phyloP scores from a whole-genome alignment of 2,329 filamentous ascomycete species.

The Neophaeococcomyces aloes region DNA sequence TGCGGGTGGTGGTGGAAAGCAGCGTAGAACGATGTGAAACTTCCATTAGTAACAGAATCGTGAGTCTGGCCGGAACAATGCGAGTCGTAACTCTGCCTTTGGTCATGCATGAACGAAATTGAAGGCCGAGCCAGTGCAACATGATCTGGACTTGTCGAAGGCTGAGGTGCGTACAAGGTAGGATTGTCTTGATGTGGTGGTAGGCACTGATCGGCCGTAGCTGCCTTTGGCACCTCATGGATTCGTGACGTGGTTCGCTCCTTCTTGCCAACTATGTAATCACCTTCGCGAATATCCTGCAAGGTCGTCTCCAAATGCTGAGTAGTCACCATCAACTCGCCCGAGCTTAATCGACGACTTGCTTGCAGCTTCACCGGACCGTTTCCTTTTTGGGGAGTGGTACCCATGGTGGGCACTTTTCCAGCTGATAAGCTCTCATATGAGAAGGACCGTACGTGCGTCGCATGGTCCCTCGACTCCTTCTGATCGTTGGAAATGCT shows the following conservation, averaged over 20 bases:
- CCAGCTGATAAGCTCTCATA: conserved; percentile 17
- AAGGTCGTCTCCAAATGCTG: conserved; percentile 20
- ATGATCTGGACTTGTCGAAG: neutral
- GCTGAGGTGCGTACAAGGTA: neutral
- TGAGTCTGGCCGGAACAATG: neutral
- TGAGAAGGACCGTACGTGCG: conserved; percentile 12
- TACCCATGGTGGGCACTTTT: conserved; percentile 16
- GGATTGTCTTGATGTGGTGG: neutral
- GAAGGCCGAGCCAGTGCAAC: neutral
- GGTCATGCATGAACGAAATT: neutral
- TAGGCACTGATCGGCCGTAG: neutral
- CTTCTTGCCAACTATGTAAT: conserved; percentile 20
- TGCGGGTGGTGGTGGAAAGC: neutral
- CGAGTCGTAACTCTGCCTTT: conserved; percentile 2
- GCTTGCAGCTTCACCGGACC: conserved; percentile 21
- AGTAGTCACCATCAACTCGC: conserved; percentile 18
- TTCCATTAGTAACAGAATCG: neutral
- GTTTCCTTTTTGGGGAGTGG: conserved; percentile 20
- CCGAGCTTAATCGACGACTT: conserved; percentile 21
- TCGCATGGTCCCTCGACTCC: neutral
- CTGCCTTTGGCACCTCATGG: neutral
- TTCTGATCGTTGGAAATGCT: conserved; percentile 7
- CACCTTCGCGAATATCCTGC: conserved; percentile 19
- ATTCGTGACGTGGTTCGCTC: conserved; percentile 11
- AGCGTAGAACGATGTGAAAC: neutral